A percentile compares a stretch with the other conserved stretches of the same genome.
Conservation (phyloP, 2,329 filamentous ascomycete genomes). For the Neofusicoccum kwambonambiense region DNA sequence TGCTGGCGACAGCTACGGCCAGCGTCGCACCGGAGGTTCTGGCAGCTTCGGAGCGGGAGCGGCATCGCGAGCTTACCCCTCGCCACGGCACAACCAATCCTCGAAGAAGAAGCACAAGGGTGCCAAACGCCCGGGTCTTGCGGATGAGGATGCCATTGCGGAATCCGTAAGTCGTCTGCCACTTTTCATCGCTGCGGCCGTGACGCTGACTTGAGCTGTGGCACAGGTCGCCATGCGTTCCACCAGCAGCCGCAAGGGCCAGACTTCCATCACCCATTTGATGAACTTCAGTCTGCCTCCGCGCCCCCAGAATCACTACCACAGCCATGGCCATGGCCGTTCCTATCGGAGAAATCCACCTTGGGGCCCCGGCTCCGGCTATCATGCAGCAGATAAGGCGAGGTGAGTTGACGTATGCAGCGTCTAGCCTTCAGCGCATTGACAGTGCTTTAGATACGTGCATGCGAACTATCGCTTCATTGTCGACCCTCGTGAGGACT, state of each 20-base stretch:
- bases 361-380: conserved; percentile 83
- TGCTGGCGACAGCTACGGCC: conserved; percentile 43
- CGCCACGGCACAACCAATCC: conserved; percentile 73
- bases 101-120: conserved; percentile 80
- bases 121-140: conserved; percentile 69
- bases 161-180: conserved; percentile 63
- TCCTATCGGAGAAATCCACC: conserved; percentile 65
- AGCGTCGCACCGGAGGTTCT: conserved; percentile 42
- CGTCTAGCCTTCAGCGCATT: background rate
- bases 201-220: conserved; percentile 7
- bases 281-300: conserved; percentile 86
- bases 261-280: conserved; percentile 94
- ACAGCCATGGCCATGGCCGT: conserved; percentile 49
- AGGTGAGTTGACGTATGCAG: conserved; percentile 53
- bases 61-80: conserved; percentile 38
- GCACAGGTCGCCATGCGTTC: conserved; percentile 61
- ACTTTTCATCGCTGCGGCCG: background rate
- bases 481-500: conserved; percentile 77
- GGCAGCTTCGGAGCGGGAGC: conserved; percentile 39
- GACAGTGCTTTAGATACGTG: conserved; percentile 61
- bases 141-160: conserved; percentile 84
- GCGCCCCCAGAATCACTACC: conserved; percentile 61
- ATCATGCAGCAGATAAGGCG: conserved; percentile 88
- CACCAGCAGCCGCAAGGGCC: conserved; percentile 74
- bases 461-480: conserved; percentile 98